Evolutionary conservation across 495 filamentous ascomycete genomes (phyloP).

Genomic region (Lophium mytilinum): DNA sequence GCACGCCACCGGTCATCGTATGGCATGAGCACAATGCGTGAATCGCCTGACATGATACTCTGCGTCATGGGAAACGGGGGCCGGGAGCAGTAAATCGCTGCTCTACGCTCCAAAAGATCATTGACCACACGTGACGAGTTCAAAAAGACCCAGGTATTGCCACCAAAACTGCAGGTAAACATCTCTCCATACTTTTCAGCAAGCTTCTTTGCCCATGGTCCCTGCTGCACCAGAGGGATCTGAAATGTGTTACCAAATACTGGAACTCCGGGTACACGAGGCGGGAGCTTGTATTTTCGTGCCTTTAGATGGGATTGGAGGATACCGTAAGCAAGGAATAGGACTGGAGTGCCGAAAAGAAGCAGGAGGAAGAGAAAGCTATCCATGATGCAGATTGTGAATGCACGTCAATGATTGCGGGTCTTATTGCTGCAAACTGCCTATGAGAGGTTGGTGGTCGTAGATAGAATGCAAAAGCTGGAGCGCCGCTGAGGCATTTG

Average conservation of each 20-base stretch:
- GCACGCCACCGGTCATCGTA: conserved; percentile 26
- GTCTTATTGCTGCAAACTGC: no score
- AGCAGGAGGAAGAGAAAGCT: no score
- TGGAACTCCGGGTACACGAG: conserved; percentile 4
- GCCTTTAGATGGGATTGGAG: no score
- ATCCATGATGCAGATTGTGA: no score
- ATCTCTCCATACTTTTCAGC: conserved; percentile 16
- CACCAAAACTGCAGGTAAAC: conserved; percentile 22
- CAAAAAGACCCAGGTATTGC: conserved; percentile 32
- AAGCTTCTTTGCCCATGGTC: conserved; percentile 8
- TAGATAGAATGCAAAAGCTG: no score
- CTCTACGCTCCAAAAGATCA: conserved; percentile 32
- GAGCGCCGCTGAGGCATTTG: no score
- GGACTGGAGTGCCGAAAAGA: no score
- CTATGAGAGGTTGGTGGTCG: no score
- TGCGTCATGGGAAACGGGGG: conserved; percentile 26
- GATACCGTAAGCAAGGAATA: no score
- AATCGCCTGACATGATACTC: conserved; percentile 27
- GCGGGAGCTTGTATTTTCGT: conserved; percentile 4
- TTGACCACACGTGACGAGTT: conserved; percentile 32
- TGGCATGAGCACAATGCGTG: conserved; percentile 27
- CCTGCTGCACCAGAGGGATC: conserved; percentile 11
- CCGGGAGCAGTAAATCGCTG: conserved; percentile 26
- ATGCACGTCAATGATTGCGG: no score
- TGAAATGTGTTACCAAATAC: conserved; percentile 14